A percentile compares a stretch with the other conserved stretches of the same genome.
Evolutionary conservation across 805 yeast species (phyloP).

Genomic region (Barnettozyma sp.): DNA sequence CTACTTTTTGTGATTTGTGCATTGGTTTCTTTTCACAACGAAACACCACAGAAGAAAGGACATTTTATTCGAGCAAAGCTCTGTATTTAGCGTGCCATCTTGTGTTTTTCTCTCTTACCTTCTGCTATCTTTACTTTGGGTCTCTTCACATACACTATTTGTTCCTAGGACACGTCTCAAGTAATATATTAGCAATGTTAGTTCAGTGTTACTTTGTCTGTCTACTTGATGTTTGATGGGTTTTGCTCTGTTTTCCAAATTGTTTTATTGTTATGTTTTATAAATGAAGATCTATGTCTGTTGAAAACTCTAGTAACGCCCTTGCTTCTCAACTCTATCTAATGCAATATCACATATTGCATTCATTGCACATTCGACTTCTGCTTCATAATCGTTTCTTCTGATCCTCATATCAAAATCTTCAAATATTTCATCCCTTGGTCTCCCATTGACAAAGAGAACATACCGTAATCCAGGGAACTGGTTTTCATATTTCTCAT

Average conservation of each 20-base stretch:
- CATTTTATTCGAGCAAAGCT: slow-evolving; percentile 2
- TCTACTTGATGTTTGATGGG: slow-evolving; percentile 1
- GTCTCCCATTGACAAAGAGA: slow-evolving; percentile 81
- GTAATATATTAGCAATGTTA: neutral
- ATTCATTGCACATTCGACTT: slow-evolving; percentile 60
- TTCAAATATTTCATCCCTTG: slow-evolving; percentile 55
- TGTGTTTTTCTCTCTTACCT: neutral
- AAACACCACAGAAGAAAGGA: too few species aligned
- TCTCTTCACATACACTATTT: too few species aligned
- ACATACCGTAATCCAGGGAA: slow-evolving; percentile 78
- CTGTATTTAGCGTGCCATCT: slow-evolving; percentile 1
- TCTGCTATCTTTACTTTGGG: too few species aligned
- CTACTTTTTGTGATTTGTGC: slow-evolving; percentile 61
- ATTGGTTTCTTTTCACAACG: neutral
- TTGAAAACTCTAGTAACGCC: too few species aligned
- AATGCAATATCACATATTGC: slow-evolving; percentile 92
- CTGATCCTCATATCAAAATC: slow-evolving; percentile 54
- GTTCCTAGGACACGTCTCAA: neutral
- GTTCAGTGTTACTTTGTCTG: neutral
- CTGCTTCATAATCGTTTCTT: slow-evolving; percentile 45
- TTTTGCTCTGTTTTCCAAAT: neutral
- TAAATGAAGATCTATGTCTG: too few species aligned
- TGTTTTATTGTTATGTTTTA: slow-evolving; percentile 3
- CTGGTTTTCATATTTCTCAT: slow-evolving; percentile 52
- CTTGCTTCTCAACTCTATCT: slow-evolving; percentile 69